Evolutionary conservation across 1,284 basidiomycete genomes (phyloP).

Genomic region (Wolfiporia cocos): DNA sequence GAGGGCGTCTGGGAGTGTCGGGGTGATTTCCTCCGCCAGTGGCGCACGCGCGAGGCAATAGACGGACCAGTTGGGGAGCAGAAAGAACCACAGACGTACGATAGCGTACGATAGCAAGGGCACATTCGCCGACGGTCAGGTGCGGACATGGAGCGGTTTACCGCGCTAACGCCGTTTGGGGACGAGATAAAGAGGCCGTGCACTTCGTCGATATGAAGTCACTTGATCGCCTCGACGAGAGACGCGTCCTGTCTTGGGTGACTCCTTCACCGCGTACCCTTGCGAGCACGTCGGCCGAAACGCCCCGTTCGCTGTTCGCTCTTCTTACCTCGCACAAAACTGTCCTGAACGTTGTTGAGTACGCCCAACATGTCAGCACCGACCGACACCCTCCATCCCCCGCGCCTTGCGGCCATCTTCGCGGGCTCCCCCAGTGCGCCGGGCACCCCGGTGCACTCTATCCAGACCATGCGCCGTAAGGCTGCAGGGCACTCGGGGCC

Average conservation of each 20-base stretch:
- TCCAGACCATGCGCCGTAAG: slow-evolving; percentile 88
- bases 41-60: no score
- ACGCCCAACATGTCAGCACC: not conserved
- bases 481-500: slow-evolving; percentile 88
- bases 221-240: slow-evolving; percentile 4
- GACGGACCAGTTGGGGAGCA: no score
- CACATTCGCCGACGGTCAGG: no score
- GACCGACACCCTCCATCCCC: slow-evolving; percentile 53
- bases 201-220: not conserved
- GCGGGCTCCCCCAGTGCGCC: slow-evolving; percentile 67
- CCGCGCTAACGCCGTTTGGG: slow-evolving; percentile 24
- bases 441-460: slow-evolving; percentile 80
- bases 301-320: not conserved
- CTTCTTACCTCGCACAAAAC: no score
- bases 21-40: no score
- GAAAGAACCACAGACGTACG: no score
- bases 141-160: slow-evolving; percentile 19
- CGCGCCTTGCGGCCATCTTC: slow-evolving; percentile 67
- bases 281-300: not conserved
- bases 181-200: slow-evolving; percentile 7
- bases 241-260: slow-evolving; percentile 5
- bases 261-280: not conserved
- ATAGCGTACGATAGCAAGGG: no score
- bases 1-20: no score
- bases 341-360: not conserved